A percentile compares a stretch with the other conserved stretches of the same genome.
Conservation (phyloP, 2,329 filamentous ascomycete genomes). For the Pseudogymnoascus sp. region DNA sequence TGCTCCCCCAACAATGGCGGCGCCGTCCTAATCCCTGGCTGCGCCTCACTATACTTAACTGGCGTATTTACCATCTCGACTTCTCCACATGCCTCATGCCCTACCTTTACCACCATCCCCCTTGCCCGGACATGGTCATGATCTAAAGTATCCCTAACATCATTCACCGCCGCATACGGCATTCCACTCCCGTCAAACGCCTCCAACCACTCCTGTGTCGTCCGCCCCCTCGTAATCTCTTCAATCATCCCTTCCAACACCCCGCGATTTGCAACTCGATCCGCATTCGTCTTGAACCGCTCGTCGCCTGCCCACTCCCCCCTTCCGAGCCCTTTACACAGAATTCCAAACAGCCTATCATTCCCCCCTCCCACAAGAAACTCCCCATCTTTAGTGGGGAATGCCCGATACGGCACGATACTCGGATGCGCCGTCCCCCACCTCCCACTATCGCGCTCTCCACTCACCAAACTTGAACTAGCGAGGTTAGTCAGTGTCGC, state of each 20-base stretch:
- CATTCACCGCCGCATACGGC: constrained; percentile 92
- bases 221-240: constrained; percentile 61
- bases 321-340: constrained; percentile 50
- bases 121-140: constrained; percentile 79
- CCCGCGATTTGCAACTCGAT: constrained; percentile 60
- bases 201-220: constrained; percentile 79
- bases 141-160: constrained; percentile 74
- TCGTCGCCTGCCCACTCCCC: constrained; percentile 52
- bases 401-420: constrained; percentile 91
- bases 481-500: constrained; percentile 93
- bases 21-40: constrained; percentile 63
- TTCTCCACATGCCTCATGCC: constrained; percentile 73
- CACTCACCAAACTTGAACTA: constrained; percentile 81
- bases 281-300: constrained; percentile 52
- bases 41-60: constrained; percentile 83
- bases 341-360: constrained; percentile 56
- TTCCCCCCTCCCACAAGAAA: constrained; percentile 67
- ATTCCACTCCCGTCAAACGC: constrained; percentile 84
- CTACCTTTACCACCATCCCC: constrained; percentile 80
- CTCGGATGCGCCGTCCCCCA: constrained; percentile 95
- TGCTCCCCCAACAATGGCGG: constrained; percentile 85
- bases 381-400: constrained; percentile 62
- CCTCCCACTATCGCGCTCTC: constrained; percentile 75
- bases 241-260: constrained; percentile 76
- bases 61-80: constrained; percentile 91